Evolutionary conservation across 2,329 filamentous ascomycete species (phyloP), one percentile per base, ranked within the genome.

Genomic region (Talaromyces sp.): DNA sequence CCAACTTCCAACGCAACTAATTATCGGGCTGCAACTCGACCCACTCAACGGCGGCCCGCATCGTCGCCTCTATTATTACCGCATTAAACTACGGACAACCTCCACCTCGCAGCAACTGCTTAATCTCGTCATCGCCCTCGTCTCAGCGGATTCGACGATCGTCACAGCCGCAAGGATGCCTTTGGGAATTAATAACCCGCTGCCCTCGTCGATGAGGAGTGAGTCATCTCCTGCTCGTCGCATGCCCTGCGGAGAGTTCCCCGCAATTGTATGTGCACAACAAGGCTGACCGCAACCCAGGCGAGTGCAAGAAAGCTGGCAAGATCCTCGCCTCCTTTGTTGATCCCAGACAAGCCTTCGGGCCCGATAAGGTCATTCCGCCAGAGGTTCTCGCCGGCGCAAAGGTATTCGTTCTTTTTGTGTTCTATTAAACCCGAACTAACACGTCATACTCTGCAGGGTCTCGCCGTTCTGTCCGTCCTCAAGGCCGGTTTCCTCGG

Each of bases 301-400:
- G 92, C 81, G 95, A 99, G 81, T 98, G 95, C 81, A 95, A 90
- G 77, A 99, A 99, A 80, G 95, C 92, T 74, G 90, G 90, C 73
- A 96, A 96, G 82, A 98, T 98, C 71, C 85, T 99, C 68, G 86
- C 90, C 53, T 96, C 93, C 13, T 99, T 99, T 75, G 85, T 98
- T 74, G 95, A 98, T 74, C 95, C 95, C 22, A 86, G 88, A 72
- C 93, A 98, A 80, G 81, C 93, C 22, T 96, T 98, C 75, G 92
- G 93, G 6, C 93, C 95, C 60, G 95, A 98, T 77, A 98, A 98
- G 78, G 88, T 99, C 74, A 99, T 99, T 69, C 95, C 95, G 56
- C 93, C 93, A 8, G 85, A 88, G 58, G 85, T 99, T 69, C 87
- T 99, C 69, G 89, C 90, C 66, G 91, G 91, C 76, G 95, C 95